Evolutionary conservation across 306 rosid species (phyloP).

Genomic region (Vachellia pachyceras): DNA sequence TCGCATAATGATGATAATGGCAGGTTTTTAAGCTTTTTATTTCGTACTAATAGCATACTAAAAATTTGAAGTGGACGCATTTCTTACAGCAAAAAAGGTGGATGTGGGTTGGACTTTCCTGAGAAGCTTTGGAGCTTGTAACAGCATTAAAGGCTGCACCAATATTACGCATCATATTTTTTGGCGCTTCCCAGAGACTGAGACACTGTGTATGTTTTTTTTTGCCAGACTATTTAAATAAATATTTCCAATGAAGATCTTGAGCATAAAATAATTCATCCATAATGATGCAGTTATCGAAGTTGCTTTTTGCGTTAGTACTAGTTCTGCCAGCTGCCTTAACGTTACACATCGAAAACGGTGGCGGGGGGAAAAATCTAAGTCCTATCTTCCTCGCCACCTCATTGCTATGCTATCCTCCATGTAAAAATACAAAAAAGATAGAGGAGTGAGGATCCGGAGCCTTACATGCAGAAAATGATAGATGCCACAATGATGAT

Average conservation of each 20-base stretch:
- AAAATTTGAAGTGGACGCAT: not conserved
- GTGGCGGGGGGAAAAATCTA: not conserved
- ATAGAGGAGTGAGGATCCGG: conserved; percentile 33
- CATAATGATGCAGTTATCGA: not conserved
- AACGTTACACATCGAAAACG: conserved; percentile 29
- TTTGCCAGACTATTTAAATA: too few relatives aligned
- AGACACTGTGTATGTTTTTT: conserved; percentile 12
- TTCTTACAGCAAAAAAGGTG: not conserved
- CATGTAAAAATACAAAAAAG: conserved; percentile 19
- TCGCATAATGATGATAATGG: not conserved
- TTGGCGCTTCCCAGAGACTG: conserved; percentile 5
- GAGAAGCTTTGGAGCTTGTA: not conserved
- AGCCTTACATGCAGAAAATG: conserved; percentile 49
- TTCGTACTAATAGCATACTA: not conserved
- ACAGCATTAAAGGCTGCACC: conserved; percentile 3
- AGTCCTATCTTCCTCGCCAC: not conserved
- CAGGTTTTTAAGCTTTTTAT: not conserved
- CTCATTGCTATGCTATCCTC: not conserved
- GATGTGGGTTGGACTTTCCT: conserved; percentile 1
- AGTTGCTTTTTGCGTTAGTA: conserved; percentile 11
- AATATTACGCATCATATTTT: conserved; percentile 14
- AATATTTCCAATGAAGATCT: too few relatives aligned
- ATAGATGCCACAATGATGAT: conserved; percentile 55
- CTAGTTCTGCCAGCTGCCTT: not conserved
- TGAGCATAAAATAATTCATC: not conserved